phyloP scores from a whole-genome alignment of 2,329 filamentous ascomycete genomes.

The Talaromyces piceae region DNA sequence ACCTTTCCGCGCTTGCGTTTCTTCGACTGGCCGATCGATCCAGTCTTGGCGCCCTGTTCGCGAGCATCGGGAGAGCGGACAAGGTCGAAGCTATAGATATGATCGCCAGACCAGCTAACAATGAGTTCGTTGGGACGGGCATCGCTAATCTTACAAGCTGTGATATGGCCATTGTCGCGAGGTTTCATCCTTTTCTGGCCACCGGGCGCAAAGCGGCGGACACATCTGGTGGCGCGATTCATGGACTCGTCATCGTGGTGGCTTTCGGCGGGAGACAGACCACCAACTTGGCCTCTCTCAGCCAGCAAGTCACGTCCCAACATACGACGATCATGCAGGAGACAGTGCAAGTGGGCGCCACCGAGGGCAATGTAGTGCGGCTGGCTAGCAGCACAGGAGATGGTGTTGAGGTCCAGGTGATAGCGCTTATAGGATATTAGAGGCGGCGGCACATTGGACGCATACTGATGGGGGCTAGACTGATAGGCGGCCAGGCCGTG shows the following conservation, averaged over 20 bases:
- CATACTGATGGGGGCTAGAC: slow-evolving; percentile 35
- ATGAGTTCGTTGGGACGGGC: slow-evolving; percentile 61
- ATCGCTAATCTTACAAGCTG: slow-evolving; percentile 64
- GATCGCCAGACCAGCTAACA: slow-evolving; percentile 61
- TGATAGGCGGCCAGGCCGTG: slow-evolving; percentile 39
- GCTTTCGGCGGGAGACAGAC: slow-evolving; percentile 33
- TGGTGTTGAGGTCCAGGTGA: slow-evolving; percentile 58
- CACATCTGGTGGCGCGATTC: slow-evolving; percentile 55
- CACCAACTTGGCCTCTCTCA: slow-evolving; percentile 45
- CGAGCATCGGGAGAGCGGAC: slow-evolving; percentile 50
- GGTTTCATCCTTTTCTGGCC: slow-evolving; percentile 43
- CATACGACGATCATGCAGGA: slow-evolving; percentile 63
- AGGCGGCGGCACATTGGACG: slow-evolving; percentile 52
- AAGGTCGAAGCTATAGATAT: slow-evolving; percentile 61
- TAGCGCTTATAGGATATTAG: slow-evolving; percentile 61
- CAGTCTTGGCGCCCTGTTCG: slow-evolving; percentile 29
- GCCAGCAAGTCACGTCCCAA: slow-evolving; percentile 50
- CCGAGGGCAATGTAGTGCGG: slow-evolving; percentile 64
- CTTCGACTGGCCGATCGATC: slow-evolving; percentile 29
- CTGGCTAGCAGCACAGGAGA: slow-evolving; percentile 60
- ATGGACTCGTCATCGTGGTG: slow-evolving; percentile 49
- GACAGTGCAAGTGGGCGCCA: slow-evolving; percentile 61
- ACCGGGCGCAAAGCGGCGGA: slow-evolving; percentile 57
- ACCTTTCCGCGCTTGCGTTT: slow-evolving; percentile 53
- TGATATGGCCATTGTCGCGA: slow-evolving; percentile 57